Percentiles rank a stretch among this genome's conserved stretches.
phyloP scores from a whole-genome alignment of 495 filamentous ascomycete genomes.

The Penicillium waksmanii region DNA sequence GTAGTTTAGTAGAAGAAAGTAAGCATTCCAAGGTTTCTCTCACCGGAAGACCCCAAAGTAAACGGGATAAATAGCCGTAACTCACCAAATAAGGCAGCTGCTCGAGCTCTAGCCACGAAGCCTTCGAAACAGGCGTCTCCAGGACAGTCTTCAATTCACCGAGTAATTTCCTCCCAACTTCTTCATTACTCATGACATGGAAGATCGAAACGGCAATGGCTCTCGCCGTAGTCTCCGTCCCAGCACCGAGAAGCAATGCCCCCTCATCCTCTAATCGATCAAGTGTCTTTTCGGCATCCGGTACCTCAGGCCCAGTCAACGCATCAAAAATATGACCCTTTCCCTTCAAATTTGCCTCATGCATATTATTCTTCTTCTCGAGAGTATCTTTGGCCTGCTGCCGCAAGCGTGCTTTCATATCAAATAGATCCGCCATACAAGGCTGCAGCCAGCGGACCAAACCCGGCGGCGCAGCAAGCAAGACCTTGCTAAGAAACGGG shows the following conservation, averaged over 20 bases:
- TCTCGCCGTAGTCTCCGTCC: slow-evolving; percentile 45
- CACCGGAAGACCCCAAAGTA: no score
- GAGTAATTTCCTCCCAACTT: slow-evolving; percentile 24
- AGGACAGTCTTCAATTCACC: slow-evolving; percentile 37
- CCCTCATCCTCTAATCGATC: slow-evolving; percentile 44
- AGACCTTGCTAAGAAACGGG: slow-evolving; percentile 24
- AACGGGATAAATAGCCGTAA: background rate
- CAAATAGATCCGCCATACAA: slow-evolving; percentile 25
- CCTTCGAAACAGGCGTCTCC: slow-evolving; percentile 27
- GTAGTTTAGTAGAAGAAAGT: background rate
- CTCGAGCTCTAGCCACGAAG: slow-evolving; percentile 49
- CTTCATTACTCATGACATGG: slow-evolving; percentile 18
- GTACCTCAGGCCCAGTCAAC: slow-evolving; percentile 26
- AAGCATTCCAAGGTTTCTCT: background rate
- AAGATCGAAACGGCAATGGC: slow-evolving; percentile 28
- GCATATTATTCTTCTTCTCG: slow-evolving; percentile 19
- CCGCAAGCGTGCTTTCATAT: slow-evolving; percentile 23
- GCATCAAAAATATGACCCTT: slow-evolving; percentile 25
- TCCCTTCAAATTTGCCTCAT: background rate
- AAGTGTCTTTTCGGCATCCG: slow-evolving; percentile 26
- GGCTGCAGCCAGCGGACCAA: slow-evolving; percentile 29
- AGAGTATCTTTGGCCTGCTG: slow-evolving; percentile 25
- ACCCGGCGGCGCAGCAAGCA: slow-evolving; percentile 20
- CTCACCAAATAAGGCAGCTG: slow-evolving; percentile 53
- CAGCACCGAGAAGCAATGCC: slow-evolving; percentile 42